Conservation (phyloP, 2,329 filamentous ascomycete genomes). For the Aureobasidium uvarum region DNA sequence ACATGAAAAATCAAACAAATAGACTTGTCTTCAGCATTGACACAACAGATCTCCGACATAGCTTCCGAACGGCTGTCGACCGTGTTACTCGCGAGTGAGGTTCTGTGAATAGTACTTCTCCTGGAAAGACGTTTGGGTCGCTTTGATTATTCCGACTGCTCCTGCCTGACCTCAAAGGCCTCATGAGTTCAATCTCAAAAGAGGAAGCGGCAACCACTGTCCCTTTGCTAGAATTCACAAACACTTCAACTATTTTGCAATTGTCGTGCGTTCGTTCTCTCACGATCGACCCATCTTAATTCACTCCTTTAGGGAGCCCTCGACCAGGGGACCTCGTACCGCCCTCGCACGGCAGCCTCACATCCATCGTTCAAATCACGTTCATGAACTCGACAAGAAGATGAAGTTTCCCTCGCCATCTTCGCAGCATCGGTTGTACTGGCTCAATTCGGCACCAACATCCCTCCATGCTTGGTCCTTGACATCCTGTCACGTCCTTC, state of each 20-base stretch:
- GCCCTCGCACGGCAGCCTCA: neutral
- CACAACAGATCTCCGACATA: neutral
- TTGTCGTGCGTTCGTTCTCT: neutral
- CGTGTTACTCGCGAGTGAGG: neutral
- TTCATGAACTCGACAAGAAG: neutral
- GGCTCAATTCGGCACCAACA: neutral
- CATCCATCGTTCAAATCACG: neutral
- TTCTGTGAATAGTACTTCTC: too few species aligned
- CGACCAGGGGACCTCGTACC: neutral
- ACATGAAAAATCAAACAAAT: neutral
- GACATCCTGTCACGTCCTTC: too few species aligned
- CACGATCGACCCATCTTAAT: neutral
- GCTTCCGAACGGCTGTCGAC: neutral
- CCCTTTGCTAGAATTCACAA: neutral
- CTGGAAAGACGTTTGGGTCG: too few species aligned
- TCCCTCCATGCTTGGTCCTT: slow-evolving; percentile 23
- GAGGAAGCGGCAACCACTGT: slow-evolving; percentile 3
- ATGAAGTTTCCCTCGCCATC: neutral
- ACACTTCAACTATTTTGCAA: too few species aligned
- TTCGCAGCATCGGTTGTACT: neutral
- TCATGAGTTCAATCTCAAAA: neutral
- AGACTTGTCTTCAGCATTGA: neutral
- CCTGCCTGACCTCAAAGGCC: neutral
- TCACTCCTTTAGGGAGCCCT: neutral
- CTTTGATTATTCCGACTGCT: too few species aligned